phyloP scores from a whole-genome alignment of 192 early-diverging fungal species.

The Podochytrium sp. region DNA sequence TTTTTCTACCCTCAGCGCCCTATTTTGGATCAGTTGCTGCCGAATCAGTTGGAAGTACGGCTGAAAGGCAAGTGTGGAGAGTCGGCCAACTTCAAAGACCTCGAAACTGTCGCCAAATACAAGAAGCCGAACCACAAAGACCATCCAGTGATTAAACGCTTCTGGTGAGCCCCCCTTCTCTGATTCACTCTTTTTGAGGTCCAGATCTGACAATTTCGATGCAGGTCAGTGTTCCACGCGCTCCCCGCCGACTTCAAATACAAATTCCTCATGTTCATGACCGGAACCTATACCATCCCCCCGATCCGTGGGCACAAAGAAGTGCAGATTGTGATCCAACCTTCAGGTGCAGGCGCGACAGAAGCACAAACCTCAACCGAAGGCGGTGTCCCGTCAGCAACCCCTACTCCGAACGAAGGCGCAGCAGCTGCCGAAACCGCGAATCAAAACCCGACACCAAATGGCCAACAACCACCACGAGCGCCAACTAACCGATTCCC shows the following conservation, averaged over 20 bases:
- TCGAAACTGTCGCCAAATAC: conserved; percentile 12
- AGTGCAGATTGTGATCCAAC: conserved; percentile 21
- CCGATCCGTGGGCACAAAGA: conserved; percentile 20
- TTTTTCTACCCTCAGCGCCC: background rate
- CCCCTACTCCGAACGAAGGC: background rate
- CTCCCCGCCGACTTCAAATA: conserved; percentile 22
- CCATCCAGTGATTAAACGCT: conserved; percentile 26
- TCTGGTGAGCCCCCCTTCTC: conserved; percentile 10
- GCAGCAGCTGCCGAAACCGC: background rate
- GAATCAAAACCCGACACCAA: background rate
- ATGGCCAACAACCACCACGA: background rate
- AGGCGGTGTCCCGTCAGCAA: no score
- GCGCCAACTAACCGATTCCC: no score
- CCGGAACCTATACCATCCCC: conserved; percentile 26
- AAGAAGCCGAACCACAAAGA: conserved; percentile 22
- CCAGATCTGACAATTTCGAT: background rate
- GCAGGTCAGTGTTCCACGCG: conserved; percentile 24
- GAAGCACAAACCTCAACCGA: background rate
- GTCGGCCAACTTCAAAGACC: conserved; percentile 7
- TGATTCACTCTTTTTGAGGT: background rate
- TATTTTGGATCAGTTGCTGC: conserved; percentile 17
- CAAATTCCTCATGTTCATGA: conserved; percentile 30
- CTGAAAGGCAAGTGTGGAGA: background rate
- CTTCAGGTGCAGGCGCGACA: background rate
- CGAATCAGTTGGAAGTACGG: conserved; percentile 7